A percentile compares a stretch with the other conserved stretches of the same genome.
These are phyloP conservation scores for Xylaria longipes DNA, from an alignment of 495 filamentous ascomycete genomes.

Conservation along the genomic window DNA sequence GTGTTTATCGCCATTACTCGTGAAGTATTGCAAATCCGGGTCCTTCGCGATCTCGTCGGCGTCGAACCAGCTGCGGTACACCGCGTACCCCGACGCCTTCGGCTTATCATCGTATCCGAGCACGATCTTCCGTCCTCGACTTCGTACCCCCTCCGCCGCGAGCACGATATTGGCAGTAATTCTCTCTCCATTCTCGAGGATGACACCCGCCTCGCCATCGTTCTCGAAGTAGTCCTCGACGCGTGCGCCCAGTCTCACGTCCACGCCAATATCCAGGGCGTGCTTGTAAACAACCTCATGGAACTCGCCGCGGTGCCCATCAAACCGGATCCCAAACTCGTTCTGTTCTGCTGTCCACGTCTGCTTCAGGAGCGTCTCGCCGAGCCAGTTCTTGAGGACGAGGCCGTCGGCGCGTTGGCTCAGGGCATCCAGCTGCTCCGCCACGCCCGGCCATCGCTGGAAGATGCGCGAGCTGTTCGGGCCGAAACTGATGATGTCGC, in stretches of 20 bases:
- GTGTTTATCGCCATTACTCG: slow-evolving; percentile 69
- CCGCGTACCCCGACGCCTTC: slow-evolving; percentile 64
- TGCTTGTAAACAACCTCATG: slow-evolving; percentile 66
- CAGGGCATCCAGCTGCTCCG: slow-evolving; percentile 56
- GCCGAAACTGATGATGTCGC: slow-evolving; percentile 61
- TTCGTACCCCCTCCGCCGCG: slow-evolving; percentile 69
- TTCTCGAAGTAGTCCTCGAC: slow-evolving; percentile 68
- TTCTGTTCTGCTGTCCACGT: slow-evolving; percentile 48
- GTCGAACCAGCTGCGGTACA: slow-evolving; percentile 66
- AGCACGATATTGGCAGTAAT: slow-evolving; percentile 64
- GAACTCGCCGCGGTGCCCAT: slow-evolving; percentile 69
- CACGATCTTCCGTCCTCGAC: slow-evolving; percentile 63
- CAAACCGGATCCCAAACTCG: slow-evolving; percentile 56
- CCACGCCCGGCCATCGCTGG: slow-evolving; percentile 55
- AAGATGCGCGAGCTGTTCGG: slow-evolving; percentile 56
- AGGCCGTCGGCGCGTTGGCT: slow-evolving; percentile 53
- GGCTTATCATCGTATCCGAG: slow-evolving; percentile 68
- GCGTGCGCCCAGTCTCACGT: slow-evolving; percentile 60
- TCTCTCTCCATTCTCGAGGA: slow-evolving; percentile 54
- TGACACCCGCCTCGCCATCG: slow-evolving; percentile 60
- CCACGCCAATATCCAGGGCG: slow-evolving; percentile 60
- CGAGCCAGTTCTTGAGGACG: slow-evolving; percentile 43
- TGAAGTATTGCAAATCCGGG: slow-evolving; percentile 64
- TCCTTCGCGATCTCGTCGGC: slow-evolving; percentile 66
- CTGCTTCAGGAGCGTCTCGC: slow-evolving; percentile 43